Base-by-base conservation (phyloP, 768 basidiomycete genomes). In the Clitopilus passeckerianus region DNA sequence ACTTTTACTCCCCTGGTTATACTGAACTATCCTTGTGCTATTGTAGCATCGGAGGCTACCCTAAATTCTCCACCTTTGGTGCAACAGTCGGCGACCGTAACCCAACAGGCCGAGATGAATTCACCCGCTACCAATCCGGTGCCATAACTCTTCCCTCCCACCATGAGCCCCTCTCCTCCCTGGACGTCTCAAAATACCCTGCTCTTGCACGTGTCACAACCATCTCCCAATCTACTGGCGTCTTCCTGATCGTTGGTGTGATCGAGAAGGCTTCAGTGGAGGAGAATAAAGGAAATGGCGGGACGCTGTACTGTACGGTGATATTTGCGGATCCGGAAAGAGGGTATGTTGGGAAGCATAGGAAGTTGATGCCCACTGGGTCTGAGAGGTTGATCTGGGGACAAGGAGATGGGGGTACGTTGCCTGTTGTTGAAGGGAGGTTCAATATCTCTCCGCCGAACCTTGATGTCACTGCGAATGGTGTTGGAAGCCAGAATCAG, bases 341-440 rank as follows among this genome's bases (percentile, higher is more conserved):
- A 44, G 86, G 86, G 1, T 74, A 78, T 24, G 66, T 86, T n/a
- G 84, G 75, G 35, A 86, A 86, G 66, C 84, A 87, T 66, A 77
- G 87, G 15, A 88, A 88, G 71, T 65, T 88, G 22, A 72, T 85
- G 64, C 87, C 87, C 1, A 89, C 87, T 7, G 86, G 75, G 0
- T 62, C 73, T 55, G 87, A 89, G 65, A 73, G 85, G 23, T 66
- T 85, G 14, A 77, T 88, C 34, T 89, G 86, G 87, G 85, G 84
- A 3, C 76, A 77, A 60, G 86, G 86, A 1, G 79, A 85, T 60
- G 80, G 78, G 8, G 74, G 74, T 9, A 83, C 84, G 0, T 69
- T 86, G 20, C 80, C 83, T 14, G 80, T 85, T 2, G 23, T 81
- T 54, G 70, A 76, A 56, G 73, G 71, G 50, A 65, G 68, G 24